phyloP scores from a whole-genome alignment of 306 rosid species.

The Urtica urens region DNA sequence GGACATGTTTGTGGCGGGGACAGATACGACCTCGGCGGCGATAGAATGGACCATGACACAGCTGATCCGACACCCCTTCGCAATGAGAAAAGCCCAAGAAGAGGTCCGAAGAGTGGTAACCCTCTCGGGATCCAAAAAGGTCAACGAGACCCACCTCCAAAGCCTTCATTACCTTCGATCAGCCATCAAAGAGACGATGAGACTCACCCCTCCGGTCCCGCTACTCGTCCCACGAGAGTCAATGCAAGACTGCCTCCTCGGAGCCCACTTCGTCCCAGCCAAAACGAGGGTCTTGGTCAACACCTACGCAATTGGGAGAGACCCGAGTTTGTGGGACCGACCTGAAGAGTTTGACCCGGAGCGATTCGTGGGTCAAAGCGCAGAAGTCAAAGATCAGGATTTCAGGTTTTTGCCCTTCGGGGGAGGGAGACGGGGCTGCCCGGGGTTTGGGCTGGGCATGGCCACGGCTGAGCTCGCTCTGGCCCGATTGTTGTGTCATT shows the following conservation, averaged over 20 bases:
- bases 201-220: slow-evolving; percentile 30
- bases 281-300: slow-evolving; percentile 21
- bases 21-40: slow-evolving; percentile 20
- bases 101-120: slow-evolving; percentile 13
- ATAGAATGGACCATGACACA: slow-evolving; percentile 25
- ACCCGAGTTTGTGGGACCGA: slow-evolving; percentile 23
- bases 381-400: slow-evolving; percentile 16
- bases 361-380: slow-evolving; percentile 9
- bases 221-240: slow-evolving; percentile 35
- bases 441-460: slow-evolving; percentile 18
- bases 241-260: slow-evolving; percentile 17
- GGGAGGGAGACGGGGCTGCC: slow-evolving; percentile 35
- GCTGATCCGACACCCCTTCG: slow-evolving; percentile 14
- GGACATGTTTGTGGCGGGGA: slow-evolving; percentile 32
- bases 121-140: not conserved
- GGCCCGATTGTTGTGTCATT: slow-evolving; percentile 25
- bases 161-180: slow-evolving; percentile 22
- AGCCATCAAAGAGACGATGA: slow-evolving; percentile 24
- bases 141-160: slow-evolving; percentile 18
- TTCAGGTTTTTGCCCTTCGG: slow-evolving; percentile 33
- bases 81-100: slow-evolving; percentile 21
- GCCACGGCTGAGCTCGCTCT: slow-evolving; percentile 24
- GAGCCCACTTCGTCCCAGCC: slow-evolving; percentile 18
- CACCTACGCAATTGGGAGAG: slow-evolving; percentile 25
- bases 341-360: slow-evolving; percentile 21